Percentiles rank a stretch among this genome's conserved stretches.
These are phyloP conservation scores for Trichosporon coremiiforme DNA, from an alignment of 1,284 basidiomycete species.

Conservation along the genomic window DNA sequence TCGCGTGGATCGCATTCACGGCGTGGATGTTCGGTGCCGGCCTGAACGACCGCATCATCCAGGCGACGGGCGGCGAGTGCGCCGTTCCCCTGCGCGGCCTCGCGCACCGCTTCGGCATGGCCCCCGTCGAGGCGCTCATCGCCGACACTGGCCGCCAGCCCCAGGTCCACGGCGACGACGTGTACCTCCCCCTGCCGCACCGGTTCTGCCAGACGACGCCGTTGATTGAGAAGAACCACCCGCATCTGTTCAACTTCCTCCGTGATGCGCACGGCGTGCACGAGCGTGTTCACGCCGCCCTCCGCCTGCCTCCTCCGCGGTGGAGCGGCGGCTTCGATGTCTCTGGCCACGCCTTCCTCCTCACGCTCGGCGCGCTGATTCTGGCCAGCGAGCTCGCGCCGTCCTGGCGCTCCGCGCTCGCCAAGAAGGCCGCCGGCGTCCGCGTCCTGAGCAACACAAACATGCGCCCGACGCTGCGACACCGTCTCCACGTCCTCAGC, in stretches of 20 bases:
- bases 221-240: constrained; percentile 66
- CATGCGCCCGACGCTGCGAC: background rate
- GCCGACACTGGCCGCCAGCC: constrained; percentile 24
- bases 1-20: constrained; percentile 74
- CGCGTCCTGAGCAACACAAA: constrained; percentile 11
- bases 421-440: constrained; percentile 4
- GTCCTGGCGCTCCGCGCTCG: constrained; percentile 38
- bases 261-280: constrained; percentile 20
- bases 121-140: constrained; percentile 52
- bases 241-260: constrained; percentile 63
- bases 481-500: constrained; percentile 29
- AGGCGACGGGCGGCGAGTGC: constrained; percentile 80
- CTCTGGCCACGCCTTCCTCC: constrained; percentile 89
- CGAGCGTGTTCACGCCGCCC: constrained; percentile 20
- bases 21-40: constrained; percentile 91
- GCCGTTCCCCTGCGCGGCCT: constrained; percentile 60
- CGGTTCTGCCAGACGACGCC: constrained; percentile 64
- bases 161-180: constrained; percentile 23
- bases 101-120: background rate
- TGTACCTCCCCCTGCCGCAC: constrained; percentile 37
- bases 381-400: constrained; percentile 71
- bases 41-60: constrained; percentile 72
- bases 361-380: constrained; percentile 80
- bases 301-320: constrained; percentile 59
- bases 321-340: constrained; percentile 78